A percentile compares a stretch with the other conserved stretches of the same genome.
Evolutionary conservation across 345 rosid genomes (phyloP).

Genomic region (Psidium guajava): DNA sequence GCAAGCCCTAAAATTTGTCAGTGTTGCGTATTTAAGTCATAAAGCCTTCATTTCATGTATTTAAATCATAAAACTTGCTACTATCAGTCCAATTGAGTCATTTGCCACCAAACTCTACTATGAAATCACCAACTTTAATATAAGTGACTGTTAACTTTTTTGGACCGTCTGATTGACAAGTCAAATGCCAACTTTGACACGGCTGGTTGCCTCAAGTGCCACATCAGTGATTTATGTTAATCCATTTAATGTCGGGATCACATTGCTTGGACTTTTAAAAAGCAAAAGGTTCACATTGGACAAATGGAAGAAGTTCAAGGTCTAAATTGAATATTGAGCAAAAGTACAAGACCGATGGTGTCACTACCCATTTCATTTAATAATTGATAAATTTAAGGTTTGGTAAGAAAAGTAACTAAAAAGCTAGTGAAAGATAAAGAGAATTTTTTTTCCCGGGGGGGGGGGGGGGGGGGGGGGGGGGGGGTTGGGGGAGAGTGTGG

Average conservation of each 20-base stretch:
- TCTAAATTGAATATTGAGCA: not conserved
- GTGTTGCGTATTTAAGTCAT: not conserved
- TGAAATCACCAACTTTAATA: not conserved
- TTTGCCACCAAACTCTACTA: not conserved
- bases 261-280: not conserved
- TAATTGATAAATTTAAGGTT: not conserved
- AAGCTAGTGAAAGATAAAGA: not conserved
- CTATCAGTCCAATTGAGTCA: not conserved
- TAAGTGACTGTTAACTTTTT: not conserved
- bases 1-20: not conserved
- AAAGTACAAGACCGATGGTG: not conserved
- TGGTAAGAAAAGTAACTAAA: not conserved
- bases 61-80: not conserved
- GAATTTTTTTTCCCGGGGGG: not conserved
- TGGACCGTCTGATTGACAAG: not conserved
- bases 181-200: not conserved
- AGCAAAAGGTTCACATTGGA: not conserved
- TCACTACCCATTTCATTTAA: not conserved
- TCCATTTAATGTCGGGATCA: not conserved
- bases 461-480: no score
- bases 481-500: no score
- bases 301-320: not conserved
- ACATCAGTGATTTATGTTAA: not conserved
- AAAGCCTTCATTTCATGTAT: no score
- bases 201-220: not conserved